Base-by-base conservation (phyloP, 306 rosid species). In the Psophocarpus tetragonolobus region DNA sequence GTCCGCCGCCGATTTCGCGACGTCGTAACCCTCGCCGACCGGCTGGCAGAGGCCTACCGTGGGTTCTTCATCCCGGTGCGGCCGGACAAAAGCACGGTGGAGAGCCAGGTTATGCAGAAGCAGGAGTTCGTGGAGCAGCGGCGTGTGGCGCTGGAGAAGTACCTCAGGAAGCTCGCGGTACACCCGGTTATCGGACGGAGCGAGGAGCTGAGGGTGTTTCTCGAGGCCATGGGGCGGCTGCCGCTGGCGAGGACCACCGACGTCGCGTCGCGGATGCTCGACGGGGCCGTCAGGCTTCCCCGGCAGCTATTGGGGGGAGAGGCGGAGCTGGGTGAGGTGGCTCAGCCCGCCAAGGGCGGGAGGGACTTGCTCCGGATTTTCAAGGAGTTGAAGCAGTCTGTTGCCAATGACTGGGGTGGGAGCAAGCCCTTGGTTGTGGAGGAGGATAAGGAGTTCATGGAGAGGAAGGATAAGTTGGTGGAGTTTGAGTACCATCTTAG, bases 101-200 rank as follows among this genome's bases (percentile, higher is more conserved):
- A 95, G 88, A 91, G 97, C 69, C 97, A 95, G 81, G 97, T 95
- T 75, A 95, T 95, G 99, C 97, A 92, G 77, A 95, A 87, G 74
- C 90, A 88, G 67, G 99, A 95, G 74, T 95, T 95, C 44, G 98
- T 95, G 63, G 99, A 95, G 85, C 99, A 92, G 86, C 87, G 99
- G 74, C 87, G 99, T 56, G 81, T 84, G 33, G 92, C 97, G 15
- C 47, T 95, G 88, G 97, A 95, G 89, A 95, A 87, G 80, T 95
- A 95, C 88, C 58, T 95, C 76, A 64, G 88, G 85, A 88, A 89
- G 73, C 53, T 95, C 20, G 98, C 84, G 3, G 84, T 67, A 0
- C 99, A 95, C 67, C 98, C 97, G 0, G 90, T 90, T 88, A 92
- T 95, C 58, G 83, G 83, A 67, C 87, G 85, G 85, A 92, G 99